These are phyloP conservation scores for Marchantia paleacea DNA, from an alignment of 225 moss, liverwort and hornwort genomes.

Conservation along the genomic window DNA sequence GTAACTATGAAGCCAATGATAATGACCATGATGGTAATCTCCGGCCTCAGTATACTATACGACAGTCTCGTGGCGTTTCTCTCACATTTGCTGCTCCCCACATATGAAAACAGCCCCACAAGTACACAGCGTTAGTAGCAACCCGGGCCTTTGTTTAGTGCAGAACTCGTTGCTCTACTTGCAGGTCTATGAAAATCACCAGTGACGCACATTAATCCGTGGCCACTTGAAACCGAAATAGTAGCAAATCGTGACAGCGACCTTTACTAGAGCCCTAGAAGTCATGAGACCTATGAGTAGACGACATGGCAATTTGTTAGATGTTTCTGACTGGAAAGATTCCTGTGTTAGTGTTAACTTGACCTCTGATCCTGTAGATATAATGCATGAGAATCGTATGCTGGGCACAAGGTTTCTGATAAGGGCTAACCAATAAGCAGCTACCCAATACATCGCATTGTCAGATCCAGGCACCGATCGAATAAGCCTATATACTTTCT, in stretches of 20 bases:
- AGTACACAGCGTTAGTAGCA: background rate
- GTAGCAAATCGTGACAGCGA: background rate
- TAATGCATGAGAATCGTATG: background rate
- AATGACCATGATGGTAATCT: background rate
- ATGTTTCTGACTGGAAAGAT: too few species aligned
- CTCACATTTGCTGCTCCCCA: background rate
- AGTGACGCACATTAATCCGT: background rate
- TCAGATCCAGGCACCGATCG: too few species aligned
- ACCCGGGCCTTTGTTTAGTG: background rate
- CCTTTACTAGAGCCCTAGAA: background rate
- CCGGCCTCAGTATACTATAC: background rate
- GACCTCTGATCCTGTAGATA: background rate
- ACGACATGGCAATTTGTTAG: background rate
- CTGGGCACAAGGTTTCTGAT: too few species aligned
- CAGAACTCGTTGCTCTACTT: background rate
- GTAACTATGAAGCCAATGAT: background rate
- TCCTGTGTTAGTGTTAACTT: too few species aligned
- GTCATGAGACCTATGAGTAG: background rate
- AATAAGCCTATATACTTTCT: too few species aligned
- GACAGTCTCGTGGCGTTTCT: background rate
- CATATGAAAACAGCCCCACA: background rate
- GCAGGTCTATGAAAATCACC: background rate
- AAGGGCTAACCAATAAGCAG: too few species aligned
- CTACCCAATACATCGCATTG: too few species aligned
- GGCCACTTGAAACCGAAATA: background rate